Conservation (phyloP, 1,284 basidiomycete species). For the Pseudozyma pruni region DNA sequence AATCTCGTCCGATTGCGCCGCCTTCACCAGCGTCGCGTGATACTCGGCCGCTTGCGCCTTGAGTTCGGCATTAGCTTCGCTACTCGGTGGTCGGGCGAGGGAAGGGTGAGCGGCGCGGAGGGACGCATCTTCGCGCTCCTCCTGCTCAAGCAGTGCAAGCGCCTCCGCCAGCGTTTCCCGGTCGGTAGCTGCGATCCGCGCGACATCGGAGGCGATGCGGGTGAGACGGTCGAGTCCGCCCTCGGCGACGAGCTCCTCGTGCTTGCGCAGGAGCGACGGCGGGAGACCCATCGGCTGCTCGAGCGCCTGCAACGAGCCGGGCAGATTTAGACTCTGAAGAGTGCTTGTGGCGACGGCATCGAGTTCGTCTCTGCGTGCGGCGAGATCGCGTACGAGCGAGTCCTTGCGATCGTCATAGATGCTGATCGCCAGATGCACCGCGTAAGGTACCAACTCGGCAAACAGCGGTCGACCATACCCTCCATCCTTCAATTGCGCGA, state of each 20-base stretch:
- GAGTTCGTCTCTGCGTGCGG: slow-evolving; percentile 75
- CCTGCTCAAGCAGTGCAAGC: slow-evolving; percentile 85
- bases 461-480: slow-evolving; percentile 74
- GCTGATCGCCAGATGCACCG: slow-evolving; percentile 87
- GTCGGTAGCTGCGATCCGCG: slow-evolving; percentile 76
- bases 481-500: slow-evolving; percentile 53
- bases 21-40: slow-evolving; percentile 49
- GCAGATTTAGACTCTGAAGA: slow-evolving; percentile 80
- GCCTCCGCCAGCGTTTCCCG: slow-evolving; percentile 79
- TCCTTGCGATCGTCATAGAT: slow-evolving; percentile 87
- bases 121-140: slow-evolving; percentile 85
- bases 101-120: slow-evolving; percentile 72
- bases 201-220: slow-evolving; percentile 78
- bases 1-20: slow-evolving; percentile 50
- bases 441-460: slow-evolving; percentile 82
- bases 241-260: slow-evolving; percentile 82
- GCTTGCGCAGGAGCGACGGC: slow-evolving; percentile 84
- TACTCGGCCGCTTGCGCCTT: slow-evolving; percentile 49
- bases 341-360: slow-evolving; percentile 75
- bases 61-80: slow-evolving; percentile 72
- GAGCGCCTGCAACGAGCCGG: slow-evolving; percentile 85
- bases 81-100: slow-evolving; percentile 69
- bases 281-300: slow-evolving; percentile 88
- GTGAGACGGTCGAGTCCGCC: slow-evolving; percentile 81
- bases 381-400: slow-evolving; percentile 78